These are phyloP conservation scores for Rasamsonia emersonii DNA, from an alignment of 2,329 filamentous ascomycete species.

Conservation along the genomic window DNA sequence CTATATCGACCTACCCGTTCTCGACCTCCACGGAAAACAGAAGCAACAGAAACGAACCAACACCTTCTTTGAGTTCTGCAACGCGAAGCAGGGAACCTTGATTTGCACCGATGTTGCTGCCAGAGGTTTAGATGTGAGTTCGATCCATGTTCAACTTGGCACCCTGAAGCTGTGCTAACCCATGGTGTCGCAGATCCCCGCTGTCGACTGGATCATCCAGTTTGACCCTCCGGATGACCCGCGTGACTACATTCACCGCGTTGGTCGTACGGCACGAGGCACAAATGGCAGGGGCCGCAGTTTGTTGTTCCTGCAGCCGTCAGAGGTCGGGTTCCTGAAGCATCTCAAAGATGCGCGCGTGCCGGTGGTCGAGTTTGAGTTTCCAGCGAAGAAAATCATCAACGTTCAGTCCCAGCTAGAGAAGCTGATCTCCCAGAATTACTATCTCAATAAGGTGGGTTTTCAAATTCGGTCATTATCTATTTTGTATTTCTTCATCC, in stretches of 20 bases:
- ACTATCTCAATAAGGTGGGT: conserved; percentile 81
- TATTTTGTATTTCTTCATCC: conserved; percentile 7
- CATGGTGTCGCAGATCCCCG: conserved; percentile 56
- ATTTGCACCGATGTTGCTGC: conserved; percentile 97
- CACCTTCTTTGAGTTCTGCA: conserved; percentile 94
- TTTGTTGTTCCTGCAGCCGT: conserved; percentile 87
- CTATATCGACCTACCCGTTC: conserved; percentile 88
- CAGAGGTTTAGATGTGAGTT: conserved; percentile 71
- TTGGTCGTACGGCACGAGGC: conserved; percentile 87
- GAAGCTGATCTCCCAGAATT: conserved; percentile 89
- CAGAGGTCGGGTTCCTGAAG: conserved; percentile 83
- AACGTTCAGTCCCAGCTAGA: conserved; percentile 88
- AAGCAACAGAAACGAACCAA: conserved; percentile 99
- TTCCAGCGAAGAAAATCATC: conserved; percentile 83
- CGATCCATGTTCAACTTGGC: not conserved
- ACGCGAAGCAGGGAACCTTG: conserved; percentile 73
- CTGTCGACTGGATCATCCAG: conserved; percentile 93
- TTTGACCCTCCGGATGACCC: conserved; percentile 86
- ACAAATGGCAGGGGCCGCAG: conserved; percentile 75
- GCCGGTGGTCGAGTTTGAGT: conserved; percentile 92
- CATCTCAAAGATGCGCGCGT: conserved; percentile 87
- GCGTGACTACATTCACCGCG: conserved; percentile 87
- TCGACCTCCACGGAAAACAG: conserved; percentile 86
- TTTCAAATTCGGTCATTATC: conserved; percentile 2
- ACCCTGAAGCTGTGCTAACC: conserved; percentile 11